Conservation (phyloP, 805 yeast genomes). For the Candida coquimbonensis region DNA sequence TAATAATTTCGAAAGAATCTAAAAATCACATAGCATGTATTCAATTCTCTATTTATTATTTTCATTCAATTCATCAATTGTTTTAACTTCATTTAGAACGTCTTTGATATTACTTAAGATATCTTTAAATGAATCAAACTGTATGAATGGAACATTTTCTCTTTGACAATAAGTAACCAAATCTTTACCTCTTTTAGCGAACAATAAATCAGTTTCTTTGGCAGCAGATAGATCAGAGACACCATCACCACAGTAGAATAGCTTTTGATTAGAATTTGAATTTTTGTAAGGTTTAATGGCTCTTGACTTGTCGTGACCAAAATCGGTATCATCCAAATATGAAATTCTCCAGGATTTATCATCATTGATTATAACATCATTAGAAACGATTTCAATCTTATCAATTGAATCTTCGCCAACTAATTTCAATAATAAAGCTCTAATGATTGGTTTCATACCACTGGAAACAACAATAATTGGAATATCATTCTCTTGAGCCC, state of each 20-base stretch:
- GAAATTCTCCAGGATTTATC: constrained; percentile 75
- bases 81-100: constrained; percentile 40
- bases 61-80: constrained; percentile 30
- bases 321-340: constrained; percentile 76
- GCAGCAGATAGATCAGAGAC: constrained; percentile 95
- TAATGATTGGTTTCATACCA: constrained; percentile 92
- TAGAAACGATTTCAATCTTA: constrained; percentile 74
- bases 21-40: not conserved
- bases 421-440: constrained; percentile 62
- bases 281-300: constrained; percentile 50
- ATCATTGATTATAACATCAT: constrained; percentile 53
- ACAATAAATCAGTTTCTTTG: constrained; percentile 84
- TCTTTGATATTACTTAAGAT: constrained; percentile 56
- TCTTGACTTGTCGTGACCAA: constrained; percentile 92
- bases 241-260: constrained; percentile 97
- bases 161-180: constrained; percentile 76
- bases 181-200: constrained; percentile 91
- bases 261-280: constrained; percentile 43
- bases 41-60: constrained; percentile 13
- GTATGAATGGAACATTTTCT: constrained; percentile 77
- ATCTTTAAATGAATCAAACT: constrained; percentile 70
- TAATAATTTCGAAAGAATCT: not conserved
- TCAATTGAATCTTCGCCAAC: constrained; percentile 72
- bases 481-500: constrained; percentile 64
- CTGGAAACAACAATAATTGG: constrained; percentile 85